Conservation (phyloP, 805 yeast species). For the Candida namnaoensis region DNA sequence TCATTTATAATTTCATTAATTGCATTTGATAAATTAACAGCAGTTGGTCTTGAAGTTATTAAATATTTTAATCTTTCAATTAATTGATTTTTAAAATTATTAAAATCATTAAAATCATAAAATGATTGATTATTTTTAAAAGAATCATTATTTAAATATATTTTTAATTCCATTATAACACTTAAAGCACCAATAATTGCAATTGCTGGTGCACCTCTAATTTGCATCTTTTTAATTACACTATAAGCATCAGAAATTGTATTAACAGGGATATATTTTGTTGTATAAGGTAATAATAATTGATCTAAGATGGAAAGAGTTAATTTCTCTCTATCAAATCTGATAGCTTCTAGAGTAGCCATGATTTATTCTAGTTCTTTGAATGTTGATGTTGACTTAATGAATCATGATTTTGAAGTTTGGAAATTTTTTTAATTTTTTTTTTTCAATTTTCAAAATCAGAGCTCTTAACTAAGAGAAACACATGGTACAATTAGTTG, state of each 20-base stretch:
- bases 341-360: slow-evolving; percentile 56
- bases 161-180: slow-evolving; percentile 60
- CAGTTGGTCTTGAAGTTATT: slow-evolving; percentile 84
- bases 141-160: slow-evolving; percentile 18
- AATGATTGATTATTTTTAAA: slow-evolving; percentile 16
- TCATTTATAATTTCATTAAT: slow-evolving; percentile 23
- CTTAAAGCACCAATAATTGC: slow-evolving; percentile 91
- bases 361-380: not conserved
- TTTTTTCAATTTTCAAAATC: too few relatives aligned
- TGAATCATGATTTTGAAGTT: too few relatives aligned
- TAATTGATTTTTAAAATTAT: slow-evolving; percentile 28
- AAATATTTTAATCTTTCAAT: slow-evolving; percentile 49
- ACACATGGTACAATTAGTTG: too few relatives aligned
- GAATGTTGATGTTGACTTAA: too few relatives aligned
- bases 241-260: slow-evolving; percentile 68
- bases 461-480: too few relatives aligned
- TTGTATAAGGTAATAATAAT: slow-evolving; percentile 69
- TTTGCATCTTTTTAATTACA: slow-evolving; percentile 88
- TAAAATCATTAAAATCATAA: slow-evolving; percentile 24
- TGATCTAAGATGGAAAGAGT: slow-evolving; percentile 70
- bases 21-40: slow-evolving; percentile 84
- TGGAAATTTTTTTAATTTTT: too few relatives aligned
- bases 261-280: slow-evolving; percentile 54
- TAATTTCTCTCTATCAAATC: slow-evolving; percentile 38
- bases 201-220: slow-evolving; percentile 97